Conservation (phyloP, 2,329 filamentous ascomycete species). For the Gyromitra esculenta region DNA sequence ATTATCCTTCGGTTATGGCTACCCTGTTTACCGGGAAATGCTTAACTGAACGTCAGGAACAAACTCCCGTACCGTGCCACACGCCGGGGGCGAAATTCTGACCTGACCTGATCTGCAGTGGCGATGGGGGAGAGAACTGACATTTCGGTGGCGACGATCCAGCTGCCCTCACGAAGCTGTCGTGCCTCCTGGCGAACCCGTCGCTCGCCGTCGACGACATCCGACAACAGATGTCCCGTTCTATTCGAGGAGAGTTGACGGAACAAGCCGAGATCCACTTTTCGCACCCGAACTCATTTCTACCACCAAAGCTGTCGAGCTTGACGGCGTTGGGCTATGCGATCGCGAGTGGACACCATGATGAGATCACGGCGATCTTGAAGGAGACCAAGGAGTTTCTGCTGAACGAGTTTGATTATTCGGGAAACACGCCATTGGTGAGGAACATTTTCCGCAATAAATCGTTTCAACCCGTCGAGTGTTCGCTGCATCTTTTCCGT, state of each 20-base stretch:
- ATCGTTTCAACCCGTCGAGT: constrained; percentile 26
- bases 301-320: constrained; percentile 70
- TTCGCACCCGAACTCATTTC: constrained; percentile 72
- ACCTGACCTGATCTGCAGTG: constrained; percentile 15
- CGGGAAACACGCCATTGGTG: constrained; percentile 60
- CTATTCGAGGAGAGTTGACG: constrained; percentile 85
- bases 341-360: constrained; percentile 75
- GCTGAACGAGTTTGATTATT: constrained; percentile 60
- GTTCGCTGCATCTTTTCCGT: constrained; percentile 32
- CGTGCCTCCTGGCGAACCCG: constrained; percentile 79
- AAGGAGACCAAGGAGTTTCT: constrained; percentile 56
- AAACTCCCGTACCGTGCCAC: constrained; percentile 7
- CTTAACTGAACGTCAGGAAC: constrained; percentile 42
- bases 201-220: constrained; percentile 73
- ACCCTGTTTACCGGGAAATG: constrained; percentile 40
- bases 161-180: constrained; percentile 88
- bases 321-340: constrained; percentile 83
- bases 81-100: constrained; percentile 16
- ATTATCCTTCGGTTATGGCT: constrained; percentile 22
- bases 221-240: constrained; percentile 74
- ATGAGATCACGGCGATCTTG: constrained; percentile 56
- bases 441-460: constrained; percentile 44
- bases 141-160: constrained; percentile 18
- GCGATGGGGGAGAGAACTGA: constrained; percentile 28
- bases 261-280: constrained; percentile 78